Percentiles rank a stretch among this genome's conserved stretches.
These are phyloP conservation scores for Hortaea sp. DNA, from an alignment of 2,329 filamentous ascomycete species.

Conservation along the genomic window DNA sequence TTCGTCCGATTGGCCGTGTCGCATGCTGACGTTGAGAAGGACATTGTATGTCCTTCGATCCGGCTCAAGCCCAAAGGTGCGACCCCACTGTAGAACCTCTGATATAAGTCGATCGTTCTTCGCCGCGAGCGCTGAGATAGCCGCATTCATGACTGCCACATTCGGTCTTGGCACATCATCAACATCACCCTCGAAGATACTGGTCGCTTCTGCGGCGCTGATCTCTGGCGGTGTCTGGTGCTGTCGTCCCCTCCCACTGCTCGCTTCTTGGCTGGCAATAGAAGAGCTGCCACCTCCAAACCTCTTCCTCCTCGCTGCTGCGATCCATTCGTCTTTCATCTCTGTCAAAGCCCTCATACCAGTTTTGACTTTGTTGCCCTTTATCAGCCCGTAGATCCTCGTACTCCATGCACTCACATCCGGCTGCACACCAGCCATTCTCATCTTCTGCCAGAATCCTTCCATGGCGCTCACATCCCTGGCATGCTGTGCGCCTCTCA, in stretches of 20 bases:
- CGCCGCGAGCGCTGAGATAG: conserved; percentile 53
- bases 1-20: conserved; percentile 15
- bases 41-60: conserved; percentile 25
- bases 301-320: conserved; percentile 20
- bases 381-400: conserved; percentile 56
- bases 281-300: background rate
- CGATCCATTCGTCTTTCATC: conserved; percentile 53
- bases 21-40: conserved; percentile 24
- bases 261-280: too few species aligned
- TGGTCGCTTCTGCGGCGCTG: background rate
- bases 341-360: conserved; percentile 57
- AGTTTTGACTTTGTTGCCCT: conserved; percentile 40
- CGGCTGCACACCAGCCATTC: conserved; percentile 46
- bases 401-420: conserved; percentile 61
- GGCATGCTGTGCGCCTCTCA: conserved; percentile 56
- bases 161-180: conserved; percentile 47
- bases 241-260: too few species aligned
- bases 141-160: conserved; percentile 59
- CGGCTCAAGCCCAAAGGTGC: conserved; percentile 23
- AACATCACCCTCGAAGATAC: conserved; percentile 11
- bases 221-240: background rate
- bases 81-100: conserved; percentile 42
- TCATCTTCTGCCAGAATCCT: conserved; percentile 57
- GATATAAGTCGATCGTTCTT: conserved; percentile 40
- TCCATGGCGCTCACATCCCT: conserved; percentile 52